A percentile compares a stretch with the other conserved stretches of the same genome.
phyloP scores from a whole-genome alignment of 352 stramenopile genomes.

The Pythium pyrilobum region DNA sequence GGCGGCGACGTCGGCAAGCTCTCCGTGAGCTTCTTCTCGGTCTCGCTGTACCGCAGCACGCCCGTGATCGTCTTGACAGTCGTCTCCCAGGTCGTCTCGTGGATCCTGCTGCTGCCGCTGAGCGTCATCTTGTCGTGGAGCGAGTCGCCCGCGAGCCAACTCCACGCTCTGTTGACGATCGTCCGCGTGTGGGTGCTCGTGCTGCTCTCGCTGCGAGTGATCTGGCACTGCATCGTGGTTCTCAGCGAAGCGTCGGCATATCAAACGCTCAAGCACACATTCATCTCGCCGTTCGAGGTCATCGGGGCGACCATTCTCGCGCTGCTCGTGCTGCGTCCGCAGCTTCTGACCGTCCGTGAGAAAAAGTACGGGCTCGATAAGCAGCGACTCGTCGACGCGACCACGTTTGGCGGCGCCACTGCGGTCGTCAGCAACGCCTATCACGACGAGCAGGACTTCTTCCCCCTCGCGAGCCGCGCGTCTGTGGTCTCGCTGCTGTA shows the following conservation, averaged over 20 bases:
- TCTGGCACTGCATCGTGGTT: slow-evolving; percentile 30
- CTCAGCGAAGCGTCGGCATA: slow-evolving; percentile 26
- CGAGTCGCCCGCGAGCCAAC: slow-evolving; percentile 9
- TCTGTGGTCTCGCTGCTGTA: slow-evolving; percentile 13
- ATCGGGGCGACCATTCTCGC: slow-evolving; percentile 7
- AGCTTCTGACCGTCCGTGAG: slow-evolving; percentile 16
- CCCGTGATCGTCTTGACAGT: slow-evolving; percentile 29
- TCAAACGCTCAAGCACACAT: slow-evolving; percentile 23
- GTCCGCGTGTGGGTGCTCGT: slow-evolving; percentile 32
- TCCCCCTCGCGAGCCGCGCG: slow-evolving; percentile 12
- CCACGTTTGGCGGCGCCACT: not conserved
- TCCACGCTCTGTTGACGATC: slow-evolving; percentile 33
- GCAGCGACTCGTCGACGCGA: slow-evolving; percentile 14
- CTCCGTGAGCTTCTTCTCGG: slow-evolving; percentile 14
- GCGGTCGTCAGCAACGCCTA: slow-evolving; percentile 17
- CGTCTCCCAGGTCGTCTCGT: slow-evolving; percentile 38
- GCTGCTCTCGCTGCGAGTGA: slow-evolving; percentile 27
- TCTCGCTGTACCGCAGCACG: slow-evolving; percentile 32
- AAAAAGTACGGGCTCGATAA: slow-evolving; percentile 17
- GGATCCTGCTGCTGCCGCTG: slow-evolving; percentile 40
- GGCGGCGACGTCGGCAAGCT: slow-evolving; percentile 32
- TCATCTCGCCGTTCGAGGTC: slow-evolving; percentile 25
- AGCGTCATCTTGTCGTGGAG: slow-evolving; percentile 25
- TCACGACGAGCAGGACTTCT: slow-evolving; percentile 18
- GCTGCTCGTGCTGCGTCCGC: not conserved